These are phyloP conservation scores for Obba rivulosa DNA, from an alignment of 768 basidiomycete genomes.

Conservation along the genomic window DNA sequence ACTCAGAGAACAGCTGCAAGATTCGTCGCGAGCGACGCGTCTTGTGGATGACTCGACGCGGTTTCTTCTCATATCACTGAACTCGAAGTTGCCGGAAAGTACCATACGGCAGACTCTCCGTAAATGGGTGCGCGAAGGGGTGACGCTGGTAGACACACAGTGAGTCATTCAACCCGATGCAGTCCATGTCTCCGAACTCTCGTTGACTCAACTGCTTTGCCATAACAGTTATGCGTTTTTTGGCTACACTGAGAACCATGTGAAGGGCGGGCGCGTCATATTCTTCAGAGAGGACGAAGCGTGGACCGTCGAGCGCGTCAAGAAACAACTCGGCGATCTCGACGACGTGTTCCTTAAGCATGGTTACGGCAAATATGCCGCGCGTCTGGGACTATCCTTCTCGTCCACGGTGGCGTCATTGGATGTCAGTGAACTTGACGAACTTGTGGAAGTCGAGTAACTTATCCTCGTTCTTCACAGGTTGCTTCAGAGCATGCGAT, in stretches of 20 bases:
- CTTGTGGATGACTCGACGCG: constrained; percentile 12
- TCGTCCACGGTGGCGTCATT: constrained; percentile 13
- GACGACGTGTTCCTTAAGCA: constrained; percentile 5
- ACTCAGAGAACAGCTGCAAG: constrained; percentile 2
- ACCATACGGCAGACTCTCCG: not conserved
- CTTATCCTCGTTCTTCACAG: not conserved
- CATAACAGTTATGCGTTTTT: constrained; percentile 11
- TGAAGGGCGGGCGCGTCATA: constrained; percentile 14
- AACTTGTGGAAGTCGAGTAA: not conserved
- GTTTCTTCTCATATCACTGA: constrained; percentile 9
- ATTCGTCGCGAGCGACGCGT: constrained; percentile 11
- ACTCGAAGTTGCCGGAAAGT: not conserved
- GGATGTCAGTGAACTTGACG: constrained; percentile 6
- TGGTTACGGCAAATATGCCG: constrained; percentile 15
- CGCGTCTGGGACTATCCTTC: constrained; percentile 15
- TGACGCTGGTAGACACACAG: constrained; percentile 2
- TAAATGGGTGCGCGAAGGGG: constrained; percentile 6
- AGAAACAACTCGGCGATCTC: constrained; percentile 9
- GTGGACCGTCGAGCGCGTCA: constrained; percentile 13
- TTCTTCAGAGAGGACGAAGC: constrained; percentile 14
- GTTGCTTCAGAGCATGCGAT: constrained; percentile 1
- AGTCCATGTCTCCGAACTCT: no score
- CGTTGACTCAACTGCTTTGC: not conserved
- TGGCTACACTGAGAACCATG: constrained; percentile 13
- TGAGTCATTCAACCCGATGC: constrained; percentile 1